phyloP scores from a whole-genome alignment of 129 eudicot species.

The Flaveria robusta region DNA sequence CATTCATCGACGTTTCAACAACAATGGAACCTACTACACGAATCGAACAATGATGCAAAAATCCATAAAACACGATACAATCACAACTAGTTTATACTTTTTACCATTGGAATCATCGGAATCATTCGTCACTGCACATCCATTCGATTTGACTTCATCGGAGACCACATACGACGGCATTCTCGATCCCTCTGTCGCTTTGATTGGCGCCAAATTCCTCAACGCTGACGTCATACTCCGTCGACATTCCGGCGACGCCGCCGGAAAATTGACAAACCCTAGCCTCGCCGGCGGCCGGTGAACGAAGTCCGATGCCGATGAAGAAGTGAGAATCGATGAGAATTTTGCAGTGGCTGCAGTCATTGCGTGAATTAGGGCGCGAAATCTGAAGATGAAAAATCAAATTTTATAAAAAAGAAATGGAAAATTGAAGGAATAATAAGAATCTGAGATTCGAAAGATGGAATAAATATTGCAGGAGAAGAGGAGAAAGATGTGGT shows the following conservation, averaged over 20 bases:
- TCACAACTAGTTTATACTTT: background rate
- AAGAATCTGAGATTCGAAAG: background rate
- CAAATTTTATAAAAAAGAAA: background rate
- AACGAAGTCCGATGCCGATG: background rate
- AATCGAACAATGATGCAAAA: background rate
- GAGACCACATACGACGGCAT: slow-evolving; percentile 31
- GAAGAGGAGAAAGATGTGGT: background rate
- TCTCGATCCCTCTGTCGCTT: slow-evolving; percentile 38
- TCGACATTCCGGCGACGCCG: background rate
- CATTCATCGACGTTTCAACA: background rate
- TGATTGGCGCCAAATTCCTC: slow-evolving; percentile 51
- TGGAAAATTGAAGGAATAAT: background rate
- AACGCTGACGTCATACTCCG: slow-evolving; percentile 8
- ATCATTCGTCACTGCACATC: slow-evolving; percentile 14
- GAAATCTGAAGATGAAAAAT: background rate
- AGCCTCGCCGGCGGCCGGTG: slow-evolving; percentile 29
- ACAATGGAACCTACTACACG: background rate
- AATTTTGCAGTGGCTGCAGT: slow-evolving; percentile 4
- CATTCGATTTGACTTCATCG: slow-evolving; percentile 29
- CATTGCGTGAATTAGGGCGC: slow-evolving; percentile 25
- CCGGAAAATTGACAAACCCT: slow-evolving; percentile 18
- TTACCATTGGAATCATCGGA: slow-evolving; percentile 38
- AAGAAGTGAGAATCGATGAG: slow-evolving; percentile 13
- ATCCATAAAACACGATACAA: background rate
- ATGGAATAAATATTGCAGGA: background rate